Evolutionary conservation across 129 eudicot species (phyloP).

Genomic region (Saposhnikovia divaricata): DNA sequence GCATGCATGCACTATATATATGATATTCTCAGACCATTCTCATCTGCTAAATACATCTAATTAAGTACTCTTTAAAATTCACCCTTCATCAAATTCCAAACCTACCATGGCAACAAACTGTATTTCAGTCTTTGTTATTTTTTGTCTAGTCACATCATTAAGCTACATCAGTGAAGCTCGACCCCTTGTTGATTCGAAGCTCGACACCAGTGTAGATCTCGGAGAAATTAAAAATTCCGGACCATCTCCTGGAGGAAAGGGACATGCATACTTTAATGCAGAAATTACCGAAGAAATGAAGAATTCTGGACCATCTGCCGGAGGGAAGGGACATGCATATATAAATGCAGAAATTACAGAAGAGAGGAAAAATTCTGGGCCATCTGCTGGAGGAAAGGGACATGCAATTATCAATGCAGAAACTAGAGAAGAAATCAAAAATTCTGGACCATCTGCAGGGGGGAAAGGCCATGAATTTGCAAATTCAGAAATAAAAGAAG

Average conservation of each 20-base stretch:
- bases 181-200: slow-evolving; percentile 16
- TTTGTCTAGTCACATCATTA: slow-evolving; percentile 14
- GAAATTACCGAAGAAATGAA: slow-evolving; percentile 1
- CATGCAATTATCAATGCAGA: neutral
- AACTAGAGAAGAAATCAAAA: slow-evolving; percentile 7
- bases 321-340: slow-evolving; percentile 23
- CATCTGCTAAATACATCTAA: neutral
- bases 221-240: slow-evolving; percentile 24
- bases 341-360: neutral
- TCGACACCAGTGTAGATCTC: slow-evolving; percentile 4
- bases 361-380: slow-evolving; percentile 21
- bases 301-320: slow-evolving; percentile 23
- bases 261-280: slow-evolving; percentile 6
- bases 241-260: slow-evolving; percentile 23
- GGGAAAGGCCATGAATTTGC: slow-evolving; percentile 2
- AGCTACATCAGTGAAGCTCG: slow-evolving; percentile 22
- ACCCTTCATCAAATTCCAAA: neutral
- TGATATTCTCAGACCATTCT: slow-evolving; percentile 2
- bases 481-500: neutral
- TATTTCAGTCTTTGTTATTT: neutral
- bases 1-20: neutral
- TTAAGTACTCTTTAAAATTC: neutral
- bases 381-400: neutral
- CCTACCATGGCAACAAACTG: slow-evolving; percentile 1
- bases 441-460: slow-evolving; percentile 18